A percentile compares a stretch with the other conserved stretches of the same genome.
phyloP scores from a whole-genome alignment of 805 yeast genomes.

The Hanseniaspora meyeri region DNA sequence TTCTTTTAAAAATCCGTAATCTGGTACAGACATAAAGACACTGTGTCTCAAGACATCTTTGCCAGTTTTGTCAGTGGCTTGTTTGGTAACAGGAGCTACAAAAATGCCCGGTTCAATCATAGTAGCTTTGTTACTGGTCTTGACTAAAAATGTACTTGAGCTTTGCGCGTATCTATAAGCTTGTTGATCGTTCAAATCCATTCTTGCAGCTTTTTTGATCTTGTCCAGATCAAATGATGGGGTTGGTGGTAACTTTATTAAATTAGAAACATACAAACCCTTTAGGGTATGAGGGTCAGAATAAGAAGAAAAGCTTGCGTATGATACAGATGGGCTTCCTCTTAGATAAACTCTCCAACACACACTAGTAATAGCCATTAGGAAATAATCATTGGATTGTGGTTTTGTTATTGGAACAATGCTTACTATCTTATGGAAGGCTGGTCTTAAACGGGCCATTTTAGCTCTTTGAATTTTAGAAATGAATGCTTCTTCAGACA shows the following conservation, averaged over 20 bases:
- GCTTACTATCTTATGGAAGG: constrained; percentile 48
- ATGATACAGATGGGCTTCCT: constrained; percentile 29
- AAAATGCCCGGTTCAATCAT: constrained; percentile 80
- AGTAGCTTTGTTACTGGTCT: constrained; percentile 44
- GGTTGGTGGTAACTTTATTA: constrained; percentile 55
- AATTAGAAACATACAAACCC: constrained; percentile 27
- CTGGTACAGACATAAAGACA: constrained; percentile 67
- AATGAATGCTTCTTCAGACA: constrained; percentile 29
- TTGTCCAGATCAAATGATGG: constrained; percentile 22
- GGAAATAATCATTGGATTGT: constrained; percentile 57
- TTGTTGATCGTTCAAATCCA: background rate
- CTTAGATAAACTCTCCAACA: constrained; percentile 66
- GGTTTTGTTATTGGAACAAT: constrained; percentile 38
- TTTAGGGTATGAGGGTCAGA: background rate
- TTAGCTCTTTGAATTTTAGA: constrained; percentile 35
- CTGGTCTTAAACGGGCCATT: constrained; percentile 46
- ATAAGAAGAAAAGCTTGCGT: constrained; percentile 7
- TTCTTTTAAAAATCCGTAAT: constrained; percentile 70
- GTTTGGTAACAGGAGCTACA: constrained; percentile 44
- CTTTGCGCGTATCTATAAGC: constrained; percentile 31
- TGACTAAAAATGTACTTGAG: constrained; percentile 42
- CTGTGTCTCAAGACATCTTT: constrained; percentile 24
- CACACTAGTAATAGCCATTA: constrained; percentile 66
- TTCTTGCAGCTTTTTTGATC: constrained; percentile 18
- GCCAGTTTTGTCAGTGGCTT: constrained; percentile 1